Evolutionary conservation across 225 moss, liverwort and hornwort species (phyloP).

Genomic region (Lunularia cruciata): DNA sequence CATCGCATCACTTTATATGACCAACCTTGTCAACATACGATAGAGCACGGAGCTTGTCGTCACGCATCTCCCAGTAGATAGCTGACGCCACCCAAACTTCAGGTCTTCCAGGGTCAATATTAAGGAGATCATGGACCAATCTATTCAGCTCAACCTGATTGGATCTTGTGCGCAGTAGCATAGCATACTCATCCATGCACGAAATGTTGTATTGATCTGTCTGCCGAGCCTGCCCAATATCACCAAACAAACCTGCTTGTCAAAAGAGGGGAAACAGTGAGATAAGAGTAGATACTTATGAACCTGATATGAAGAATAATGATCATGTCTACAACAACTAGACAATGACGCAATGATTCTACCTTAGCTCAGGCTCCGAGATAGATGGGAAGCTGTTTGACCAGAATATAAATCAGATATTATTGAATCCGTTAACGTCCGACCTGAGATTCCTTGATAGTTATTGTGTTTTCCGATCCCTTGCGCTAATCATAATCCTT

Average conservation of each 20-base stretch:
- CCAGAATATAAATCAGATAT: too few species aligned
- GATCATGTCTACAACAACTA: too few species aligned
- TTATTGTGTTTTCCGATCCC: too few species aligned
- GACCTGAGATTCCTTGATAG: too few species aligned
- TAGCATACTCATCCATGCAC: slow-evolving; percentile 96
- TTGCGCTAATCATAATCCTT: too few species aligned
- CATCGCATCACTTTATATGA: neutral
- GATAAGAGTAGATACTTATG: too few species aligned
- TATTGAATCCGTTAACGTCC: too few species aligned
- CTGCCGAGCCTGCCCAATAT: slow-evolving; percentile 72
- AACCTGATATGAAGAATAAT: too few species aligned
- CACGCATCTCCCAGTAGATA: slow-evolving; percentile 91
- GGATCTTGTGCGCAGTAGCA: slow-evolving; percentile 68
- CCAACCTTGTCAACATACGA: slow-evolving; percentile 80
- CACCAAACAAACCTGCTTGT: slow-evolving; percentile 12
- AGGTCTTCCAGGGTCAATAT: slow-evolving; percentile 72
- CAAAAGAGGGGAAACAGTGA: neutral
- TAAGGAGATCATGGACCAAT: slow-evolving; percentile 81
- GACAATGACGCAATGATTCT: too few species aligned
- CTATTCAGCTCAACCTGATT: slow-evolving; percentile 77
- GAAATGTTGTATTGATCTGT: slow-evolving; percentile 76
- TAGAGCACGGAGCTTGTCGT: slow-evolving; percentile 83
- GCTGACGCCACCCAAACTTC: slow-evolving; percentile 98
- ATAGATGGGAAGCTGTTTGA: neutral
- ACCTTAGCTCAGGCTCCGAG: too few species aligned